Base-by-base conservation (phyloP, 2,329 filamentous ascomycete genomes). In the Neopestalotiopsis clavispora region DNA sequence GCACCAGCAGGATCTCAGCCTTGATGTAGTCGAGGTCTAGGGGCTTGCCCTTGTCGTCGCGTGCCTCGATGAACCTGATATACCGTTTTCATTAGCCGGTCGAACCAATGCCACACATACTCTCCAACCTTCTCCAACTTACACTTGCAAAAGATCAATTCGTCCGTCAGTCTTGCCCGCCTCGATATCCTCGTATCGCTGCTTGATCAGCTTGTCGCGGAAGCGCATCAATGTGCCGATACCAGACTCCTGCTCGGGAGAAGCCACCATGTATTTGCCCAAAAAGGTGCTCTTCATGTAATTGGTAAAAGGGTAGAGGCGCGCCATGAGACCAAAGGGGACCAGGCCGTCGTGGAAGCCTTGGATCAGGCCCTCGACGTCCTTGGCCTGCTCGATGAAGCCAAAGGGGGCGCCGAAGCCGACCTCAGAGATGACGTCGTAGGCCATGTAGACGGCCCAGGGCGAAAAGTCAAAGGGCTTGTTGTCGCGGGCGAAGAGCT, bases 181-280 rank as follows among this genome's bases (percentile, higher is more conserved):
- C 64, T 84, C 79, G 23, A 88, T 80, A 65, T 87, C 84, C 32
- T 80, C 75, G 30, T 83, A 76, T 0, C 87, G 81, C 70, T 87
- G 77, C 28, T 77, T 74, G 68, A 89, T 83, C 2, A 89, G 80
- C 32, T 81, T 80, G 71, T 90, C 87, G 4, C 87, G 84, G 75
- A 89, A 89, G 9, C 85, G 80, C 86, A 89, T 89, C 67, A 89
- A 73, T 1, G 82, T 84, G 1, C 87, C 87, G 42, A 89, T 87
- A 0, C 86, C 87, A 13, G 81, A 84, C 52, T 86, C 77, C 42
- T 89, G 83, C 61, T 87, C 82, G 0, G 87, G 86, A 45, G 77
- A 84, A 9, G 86, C 85, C 10, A 88, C 84, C 2, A 89, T 78
- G 72, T 85, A 87, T 69, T 86, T 84, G 13, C 80, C 80, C 40